A percentile compares a stretch with the other conserved stretches of the same genome.
Conservation (phyloP, 164 flowering plant genomes). For the Sedum album region DNA sequence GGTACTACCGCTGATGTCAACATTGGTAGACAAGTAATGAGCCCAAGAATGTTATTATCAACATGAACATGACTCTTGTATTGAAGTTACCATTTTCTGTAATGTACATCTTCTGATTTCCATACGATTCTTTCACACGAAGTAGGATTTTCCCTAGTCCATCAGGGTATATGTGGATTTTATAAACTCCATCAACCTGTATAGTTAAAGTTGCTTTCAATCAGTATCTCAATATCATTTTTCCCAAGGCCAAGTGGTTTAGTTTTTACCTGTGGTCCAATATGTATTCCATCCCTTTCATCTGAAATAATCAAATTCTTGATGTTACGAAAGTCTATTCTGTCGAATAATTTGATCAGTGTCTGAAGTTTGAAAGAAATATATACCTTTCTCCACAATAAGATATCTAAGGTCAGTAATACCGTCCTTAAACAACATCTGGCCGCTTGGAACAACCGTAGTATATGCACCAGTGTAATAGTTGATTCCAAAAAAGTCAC, state of each 20-base stretch:
- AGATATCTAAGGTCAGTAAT: background rate
- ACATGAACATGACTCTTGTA: too few species aligned
- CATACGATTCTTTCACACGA: conserved; percentile 7
- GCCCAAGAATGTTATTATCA: too few species aligned
- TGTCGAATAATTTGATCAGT: too few species aligned
- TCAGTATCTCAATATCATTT: too few species aligned
- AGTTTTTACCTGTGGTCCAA: conserved; percentile 18
- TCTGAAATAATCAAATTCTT: conserved; percentile 9
- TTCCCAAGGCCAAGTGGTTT: too few species aligned
- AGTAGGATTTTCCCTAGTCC: conserved; percentile 15
- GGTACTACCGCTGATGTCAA: too few species aligned
- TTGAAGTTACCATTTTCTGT: conserved; percentile 16
- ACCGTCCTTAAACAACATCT: background rate
- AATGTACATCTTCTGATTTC: background rate
- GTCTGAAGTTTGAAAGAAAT: background rate
- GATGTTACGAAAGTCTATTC: background rate
- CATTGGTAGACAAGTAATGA: too few species aligned
- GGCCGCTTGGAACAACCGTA: background rate
- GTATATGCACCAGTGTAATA: conserved; percentile 19
- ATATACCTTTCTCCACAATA: background rate
- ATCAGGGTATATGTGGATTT: conserved; percentile 11
- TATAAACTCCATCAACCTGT: background rate
- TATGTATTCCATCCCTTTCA: conserved; percentile 16
- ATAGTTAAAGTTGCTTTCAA: background rate
- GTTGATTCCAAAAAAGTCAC: conserved; percentile 28